Conservation (phyloP, 768 basidiomycete species). For the Phlebiopsis flavidoalba region DNA sequence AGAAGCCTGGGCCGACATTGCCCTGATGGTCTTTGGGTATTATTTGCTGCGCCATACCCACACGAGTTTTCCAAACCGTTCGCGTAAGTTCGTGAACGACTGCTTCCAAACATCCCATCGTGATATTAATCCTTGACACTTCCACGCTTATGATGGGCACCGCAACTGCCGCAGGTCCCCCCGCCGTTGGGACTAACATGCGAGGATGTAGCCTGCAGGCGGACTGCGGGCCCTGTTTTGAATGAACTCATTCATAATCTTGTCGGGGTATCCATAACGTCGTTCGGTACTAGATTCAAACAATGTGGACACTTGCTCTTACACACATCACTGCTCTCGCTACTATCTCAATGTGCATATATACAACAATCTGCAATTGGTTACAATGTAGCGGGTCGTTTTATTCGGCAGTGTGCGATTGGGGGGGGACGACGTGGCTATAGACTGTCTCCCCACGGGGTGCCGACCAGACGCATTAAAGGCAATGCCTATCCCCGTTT, state of each 20-base stretch:
- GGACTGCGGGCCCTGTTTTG: background rate
- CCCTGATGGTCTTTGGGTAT: constrained; percentile 79
- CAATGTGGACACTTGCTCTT: background rate
- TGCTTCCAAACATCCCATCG: background rate
- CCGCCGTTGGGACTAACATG: constrained; percentile 27
- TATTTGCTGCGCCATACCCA: constrained; percentile 65
- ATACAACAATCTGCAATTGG: background rate
- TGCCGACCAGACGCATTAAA: background rate
- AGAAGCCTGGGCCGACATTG: constrained; percentile 66
- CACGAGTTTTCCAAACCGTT: constrained; percentile 77
- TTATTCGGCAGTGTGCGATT: too few relatives aligned
- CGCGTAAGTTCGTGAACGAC: constrained; percentile 39
- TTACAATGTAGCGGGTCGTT: too few relatives aligned
- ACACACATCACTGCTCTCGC: background rate
- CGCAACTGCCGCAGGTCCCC: constrained; percentile 31
- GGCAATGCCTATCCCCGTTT: background rate
- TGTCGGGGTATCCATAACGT: background rate
- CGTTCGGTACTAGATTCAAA: background rate
- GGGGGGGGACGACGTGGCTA: too few relatives aligned
- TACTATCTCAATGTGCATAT: background rate
- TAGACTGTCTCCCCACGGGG: too few relatives aligned
- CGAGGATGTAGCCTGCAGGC: constrained; percentile 6
- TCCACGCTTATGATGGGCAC: constrained; percentile 60
- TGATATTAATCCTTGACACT: constrained; percentile 10
- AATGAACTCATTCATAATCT: background rate